A percentile compares a stretch with the other conserved stretches of the same genome.
These are phyloP conservation scores for Aspergillus affinis DNA, from an alignment of 495 filamentous ascomycete genomes.

Conservation along the genomic window DNA sequence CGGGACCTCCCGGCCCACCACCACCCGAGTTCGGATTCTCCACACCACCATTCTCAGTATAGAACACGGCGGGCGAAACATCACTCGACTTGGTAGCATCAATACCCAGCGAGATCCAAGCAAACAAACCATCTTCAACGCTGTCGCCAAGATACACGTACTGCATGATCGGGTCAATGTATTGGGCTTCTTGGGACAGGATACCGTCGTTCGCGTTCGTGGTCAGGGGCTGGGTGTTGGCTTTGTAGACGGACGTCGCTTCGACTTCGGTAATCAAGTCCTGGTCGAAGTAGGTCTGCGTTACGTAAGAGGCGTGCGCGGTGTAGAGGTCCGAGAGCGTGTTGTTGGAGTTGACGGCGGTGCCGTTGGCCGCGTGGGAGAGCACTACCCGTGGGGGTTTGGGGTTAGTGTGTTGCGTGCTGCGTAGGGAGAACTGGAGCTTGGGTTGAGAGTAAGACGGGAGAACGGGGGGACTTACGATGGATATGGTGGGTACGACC, in stretches of 20 bases:
- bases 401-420: constrained; percentile 1
- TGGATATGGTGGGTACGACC: constrained; percentile 43
- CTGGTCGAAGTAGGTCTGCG: constrained; percentile 65
- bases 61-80: constrained; percentile 34
- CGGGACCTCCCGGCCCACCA: constrained; percentile 8
- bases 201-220: constrained; percentile 55
- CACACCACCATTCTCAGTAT: constrained; percentile 36
- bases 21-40: constrained; percentile 32
- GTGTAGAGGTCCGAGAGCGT: constrained; percentile 37
- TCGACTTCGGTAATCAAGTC: constrained; percentile 50
- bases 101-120: constrained; percentile 38
- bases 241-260: constrained; percentile 50
- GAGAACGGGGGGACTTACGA: constrained; percentile 19
- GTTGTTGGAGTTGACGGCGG: constrained; percentile 21
- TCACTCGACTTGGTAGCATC: constrained; percentile 25
- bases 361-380: constrained; percentile 33
- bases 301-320: constrained; percentile 49
- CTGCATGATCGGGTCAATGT: constrained; percentile 58
- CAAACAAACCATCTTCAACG: constrained; percentile 35
- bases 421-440: background rate
- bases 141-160: constrained; percentile 53
- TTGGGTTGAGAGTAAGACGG: background rate
- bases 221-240: constrained; percentile 52
- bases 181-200: constrained; percentile 47
- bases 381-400: constrained; percentile 21